phyloP scores from a whole-genome alignment of 2,329 filamentous ascomycete genomes.

The Claviceps sp. region DNA sequence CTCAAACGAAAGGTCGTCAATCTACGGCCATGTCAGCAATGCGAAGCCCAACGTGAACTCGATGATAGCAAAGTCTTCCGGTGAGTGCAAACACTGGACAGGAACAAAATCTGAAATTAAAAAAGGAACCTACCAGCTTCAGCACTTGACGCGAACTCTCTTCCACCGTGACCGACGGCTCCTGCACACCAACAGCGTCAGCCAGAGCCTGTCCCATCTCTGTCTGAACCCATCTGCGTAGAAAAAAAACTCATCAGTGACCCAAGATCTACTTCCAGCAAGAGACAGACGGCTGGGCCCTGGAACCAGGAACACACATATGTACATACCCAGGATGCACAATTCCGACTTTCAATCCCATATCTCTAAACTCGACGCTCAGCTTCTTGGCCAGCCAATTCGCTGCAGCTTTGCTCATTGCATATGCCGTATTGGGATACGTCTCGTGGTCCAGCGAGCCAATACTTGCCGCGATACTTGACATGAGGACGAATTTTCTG shows the following conservation, averaged over 20 bases:
- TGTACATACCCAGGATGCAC: constrained; percentile 17
- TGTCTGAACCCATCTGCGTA: constrained; percentile 8
- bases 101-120: too few relatives aligned
- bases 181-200: constrained; percentile 4
- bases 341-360: constrained; percentile 19
- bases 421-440: constrained; percentile 26
- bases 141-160: constrained; percentile 5
- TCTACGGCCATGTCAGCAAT: neutral
- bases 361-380: constrained; percentile 16
- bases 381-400: constrained; percentile 20
- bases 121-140: constrained; percentile 4
- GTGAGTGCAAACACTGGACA: too few relatives aligned
- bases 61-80: too few relatives aligned
- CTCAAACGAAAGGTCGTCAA: constrained; percentile 6
- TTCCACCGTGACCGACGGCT: constrained; percentile 5
- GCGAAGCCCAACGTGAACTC: too few relatives aligned
- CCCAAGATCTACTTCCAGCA: too few relatives aligned
- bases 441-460: constrained; percentile 10
- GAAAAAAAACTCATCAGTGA: neutral
- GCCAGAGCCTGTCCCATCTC: constrained; percentile 6
- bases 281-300: neutral
- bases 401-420: constrained; percentile 25
- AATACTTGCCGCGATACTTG: constrained; percentile 8
- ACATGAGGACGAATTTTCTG: constrained; percentile 9
- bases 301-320: neutral